Percentiles rank a stretch among this genome's conserved stretches.
Evolutionary conservation across 345 rosid genomes (phyloP).

Genomic region (Populus tremula): DNA sequence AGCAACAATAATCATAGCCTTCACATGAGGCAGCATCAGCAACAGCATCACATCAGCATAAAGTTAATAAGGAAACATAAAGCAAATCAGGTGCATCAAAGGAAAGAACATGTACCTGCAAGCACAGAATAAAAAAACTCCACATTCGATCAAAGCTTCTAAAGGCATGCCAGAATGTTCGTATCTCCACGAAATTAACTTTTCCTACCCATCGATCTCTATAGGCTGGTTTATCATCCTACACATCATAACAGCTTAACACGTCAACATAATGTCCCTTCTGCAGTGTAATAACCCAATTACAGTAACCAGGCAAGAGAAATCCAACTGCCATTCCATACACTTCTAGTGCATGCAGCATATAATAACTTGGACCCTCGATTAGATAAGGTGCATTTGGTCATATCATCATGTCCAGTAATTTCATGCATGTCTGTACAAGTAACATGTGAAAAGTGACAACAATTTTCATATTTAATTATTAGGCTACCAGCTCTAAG

Average conservation of each 20-base stretch:
- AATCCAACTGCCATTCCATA: background rate
- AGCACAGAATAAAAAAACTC: constrained; percentile 84
- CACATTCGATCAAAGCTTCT: constrained; percentile 99
- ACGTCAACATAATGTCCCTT: background rate
- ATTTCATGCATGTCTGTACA: background rate
- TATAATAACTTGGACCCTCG: background rate
- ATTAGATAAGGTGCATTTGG: background rate
- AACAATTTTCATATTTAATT: background rate
- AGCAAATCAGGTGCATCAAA: background rate
- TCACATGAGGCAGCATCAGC: constrained; percentile 27
- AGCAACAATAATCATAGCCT: constrained; percentile 96
- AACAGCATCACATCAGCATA: constrained; percentile 9
- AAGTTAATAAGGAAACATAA: background rate
- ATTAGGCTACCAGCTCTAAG: background rate
- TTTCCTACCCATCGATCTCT: constrained; percentile 88
- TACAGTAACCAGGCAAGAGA: background rate
- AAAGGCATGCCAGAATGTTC: constrained; percentile 94
- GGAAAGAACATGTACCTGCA: constrained; percentile 58
- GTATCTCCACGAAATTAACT: constrained; percentile 96
- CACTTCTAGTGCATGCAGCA: no score
- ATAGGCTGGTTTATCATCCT: constrained; percentile 68
- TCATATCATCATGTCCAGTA: background rate
- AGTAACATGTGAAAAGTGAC: background rate
- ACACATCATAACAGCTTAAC: constrained; percentile 16
- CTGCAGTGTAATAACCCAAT: background rate